Conservation (phyloP, 2,329 filamentous ascomycete species). For the Tolypocladium paradoxum region DNA sequence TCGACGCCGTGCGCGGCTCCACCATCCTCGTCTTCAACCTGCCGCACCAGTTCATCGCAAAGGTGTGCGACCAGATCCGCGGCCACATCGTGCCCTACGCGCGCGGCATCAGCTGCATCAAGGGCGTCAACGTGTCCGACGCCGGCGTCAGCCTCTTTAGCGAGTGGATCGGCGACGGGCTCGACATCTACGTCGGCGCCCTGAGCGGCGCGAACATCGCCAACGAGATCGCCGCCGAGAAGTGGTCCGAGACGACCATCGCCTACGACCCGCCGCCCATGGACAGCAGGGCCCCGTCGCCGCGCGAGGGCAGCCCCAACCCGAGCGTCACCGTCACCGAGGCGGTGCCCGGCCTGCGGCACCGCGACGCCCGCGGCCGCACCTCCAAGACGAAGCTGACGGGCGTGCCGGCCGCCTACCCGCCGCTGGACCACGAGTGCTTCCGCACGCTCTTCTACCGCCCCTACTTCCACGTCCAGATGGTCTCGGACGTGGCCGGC, state of each 20-base stretch:
- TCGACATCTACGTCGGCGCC: slow-evolving; percentile 94
- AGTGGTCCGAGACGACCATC: slow-evolving; percentile 94
- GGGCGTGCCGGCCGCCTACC: slow-evolving; percentile 71
- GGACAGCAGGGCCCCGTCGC: slow-evolving; percentile 64
- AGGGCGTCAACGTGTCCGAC: slow-evolving; percentile 88
- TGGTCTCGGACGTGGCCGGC: slow-evolving; percentile 91
- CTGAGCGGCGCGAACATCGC: slow-evolving; percentile 95
- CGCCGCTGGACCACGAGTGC: slow-evolving; percentile 72
- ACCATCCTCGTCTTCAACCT: slow-evolving; percentile 94
- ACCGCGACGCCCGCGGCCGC: slow-evolving; percentile 59
- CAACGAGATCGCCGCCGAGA: slow-evolving; percentile 85
- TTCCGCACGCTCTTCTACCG: slow-evolving; percentile 86
- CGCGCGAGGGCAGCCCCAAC: slow-evolving; percentile 35
- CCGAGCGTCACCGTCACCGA: slow-evolving; percentile 41
- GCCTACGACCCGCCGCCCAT: slow-evolving; percentile 88
- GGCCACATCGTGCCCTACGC: slow-evolving; percentile 88
- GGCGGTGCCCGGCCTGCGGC: slow-evolving; percentile 43
- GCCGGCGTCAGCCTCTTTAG: slow-evolving; percentile 83
- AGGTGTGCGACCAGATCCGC: slow-evolving; percentile 71
- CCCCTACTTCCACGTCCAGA: slow-evolving; percentile 92
- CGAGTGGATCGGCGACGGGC: slow-evolving; percentile 81
- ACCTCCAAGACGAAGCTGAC: slow-evolving; percentile 59
- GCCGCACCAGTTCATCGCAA: slow-evolving; percentile 89
- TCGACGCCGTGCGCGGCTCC: slow-evolving; percentile 70
- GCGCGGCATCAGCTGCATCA: slow-evolving; percentile 93